Conservation (phyloP, 169 alveolate genomes). For the Plasmodium malariae region DNA sequence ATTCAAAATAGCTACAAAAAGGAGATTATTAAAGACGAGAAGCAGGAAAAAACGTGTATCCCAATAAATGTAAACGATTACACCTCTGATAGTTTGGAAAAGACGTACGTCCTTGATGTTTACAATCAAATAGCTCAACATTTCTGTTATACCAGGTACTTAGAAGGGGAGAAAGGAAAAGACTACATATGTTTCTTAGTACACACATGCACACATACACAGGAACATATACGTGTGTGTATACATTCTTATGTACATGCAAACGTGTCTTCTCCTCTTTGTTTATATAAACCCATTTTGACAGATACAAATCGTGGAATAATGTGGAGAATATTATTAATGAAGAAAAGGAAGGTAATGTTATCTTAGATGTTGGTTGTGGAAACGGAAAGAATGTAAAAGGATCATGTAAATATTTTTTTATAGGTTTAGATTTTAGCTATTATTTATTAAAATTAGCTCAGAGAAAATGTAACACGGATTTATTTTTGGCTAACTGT, state of each 20-base stretch:
- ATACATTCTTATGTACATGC: neutral
- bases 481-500: slow-evolving; percentile 73
- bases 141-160: slow-evolving; percentile 49
- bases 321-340: slow-evolving; percentile 91
- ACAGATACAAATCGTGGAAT: slow-evolving; percentile 98
- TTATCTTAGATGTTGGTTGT: slow-evolving; percentile 97
- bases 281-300: slow-evolving; percentile 77
- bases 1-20: slow-evolving; percentile 25
- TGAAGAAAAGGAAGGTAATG: slow-evolving; percentile 88
- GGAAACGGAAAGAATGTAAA: slow-evolving; percentile 97
- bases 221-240: neutral
- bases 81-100: slow-evolving; percentile 26
- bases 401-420: slow-evolving; percentile 79
- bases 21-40: slow-evolving; percentile 15
- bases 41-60: slow-evolving; percentile 42
- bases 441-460: slow-evolving; percentile 86
- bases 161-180: neutral
- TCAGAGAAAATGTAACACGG: slow-evolving; percentile 79
- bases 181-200: too few species aligned
- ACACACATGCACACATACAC: neutral
- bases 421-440: slow-evolving; percentile 94
- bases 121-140: slow-evolving; percentile 55
- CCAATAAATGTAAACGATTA: slow-evolving; percentile 6
- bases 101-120: slow-evolving; percentile 43
- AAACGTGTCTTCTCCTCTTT: neutral